Base-by-base conservation (phyloP, 768 basidiomycete genomes). In the Filobasidium floriforme region DNA sequence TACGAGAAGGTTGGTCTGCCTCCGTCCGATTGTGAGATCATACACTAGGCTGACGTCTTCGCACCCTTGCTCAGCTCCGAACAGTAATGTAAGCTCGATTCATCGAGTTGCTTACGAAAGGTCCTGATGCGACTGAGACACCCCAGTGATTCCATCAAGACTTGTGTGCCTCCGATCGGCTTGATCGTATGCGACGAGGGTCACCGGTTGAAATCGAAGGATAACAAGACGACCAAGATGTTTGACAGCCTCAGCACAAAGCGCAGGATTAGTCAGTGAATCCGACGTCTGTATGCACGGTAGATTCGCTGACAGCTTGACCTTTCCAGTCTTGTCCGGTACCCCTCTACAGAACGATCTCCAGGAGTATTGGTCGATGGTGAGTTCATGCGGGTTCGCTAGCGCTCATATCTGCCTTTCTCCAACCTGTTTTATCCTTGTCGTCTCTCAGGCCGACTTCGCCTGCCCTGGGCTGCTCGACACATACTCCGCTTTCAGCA, bases 341-440 rank as follows among this genome's bases (percentile, higher is more conserved):
- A 99, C 96, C 0, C 96, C 96, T 0, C 89, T 99, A 49, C 96
- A 98, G 76, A 99, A 99, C 78, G 91, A 97, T 76, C 80, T 99
- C 32, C 82, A 88, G 69, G 96, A 99, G 77, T 94, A 94, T 74
- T 94, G 96, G 78, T 85, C 92, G 4, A 98, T 98, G 94, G 92
- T 92, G 69, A 69, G 83, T 72, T 10, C 15, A 60, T 46, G 24
- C 28, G 22, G 43, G 7, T 15, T 26, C 29, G 59, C 46, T 49
- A 5, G 46, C 32, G 9, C 9, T 5, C 22, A 49, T 4, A 49
- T 15, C 46, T 63, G 9, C 41, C 26, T 41, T 40, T n/a, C n/a
- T n/a, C 41, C 46, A 63, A 22, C 24, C 32, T 66, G 41, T 28
- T 62, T 19, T 62, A n/a, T 19, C 5, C 54, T 52, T 7, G 5